Evolutionary conservation across 2,329 filamentous ascomycete species (phyloP).

Genomic region (Fusarium sambucinum): DNA sequence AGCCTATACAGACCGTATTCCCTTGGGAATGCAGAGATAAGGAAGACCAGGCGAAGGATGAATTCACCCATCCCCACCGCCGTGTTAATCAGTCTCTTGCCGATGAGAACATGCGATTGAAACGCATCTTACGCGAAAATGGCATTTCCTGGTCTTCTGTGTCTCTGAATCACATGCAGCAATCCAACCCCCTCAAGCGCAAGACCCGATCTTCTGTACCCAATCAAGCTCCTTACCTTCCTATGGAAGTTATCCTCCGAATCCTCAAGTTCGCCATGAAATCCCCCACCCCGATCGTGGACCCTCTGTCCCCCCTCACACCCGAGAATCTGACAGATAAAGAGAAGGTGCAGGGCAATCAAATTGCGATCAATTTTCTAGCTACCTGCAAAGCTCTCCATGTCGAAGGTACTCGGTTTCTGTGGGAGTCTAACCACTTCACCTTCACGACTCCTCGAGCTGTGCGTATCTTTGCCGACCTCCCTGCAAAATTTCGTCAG

Average conservation of each 20-base stretch:
- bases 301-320: slow-evolving; percentile 62
- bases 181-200: slow-evolving; percentile 50
- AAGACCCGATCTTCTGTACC: slow-evolving; percentile 51
- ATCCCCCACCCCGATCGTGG: slow-evolving; percentile 63
- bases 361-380: slow-evolving; percentile 66
- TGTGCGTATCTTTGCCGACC: slow-evolving; percentile 62
- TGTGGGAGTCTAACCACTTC: slow-evolving; percentile 67
- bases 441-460: slow-evolving; percentile 66
- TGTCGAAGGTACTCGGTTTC: slow-evolving; percentile 61
- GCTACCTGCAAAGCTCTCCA: slow-evolving; percentile 64
- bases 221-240: slow-evolving; percentile 58
- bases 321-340: slow-evolving; percentile 58
- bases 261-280: slow-evolving; percentile 66
- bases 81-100: slow-evolving; percentile 59
- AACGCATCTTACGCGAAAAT: slow-evolving; percentile 64
- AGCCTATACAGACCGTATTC: slow-evolving; percentile 50
- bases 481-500: slow-evolving; percentile 58
- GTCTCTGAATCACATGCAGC: slow-evolving; percentile 51
- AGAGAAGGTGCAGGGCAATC: slow-evolving; percentile 60
- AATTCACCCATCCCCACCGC: slow-evolving; percentile 63
- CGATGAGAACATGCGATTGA: slow-evolving; percentile 64
- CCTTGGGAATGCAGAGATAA: slow-evolving; percentile 67
- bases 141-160: slow-evolving; percentile 63
- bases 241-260: slow-evolving; percentile 64
- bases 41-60: slow-evolving; percentile 62